These are phyloP conservation scores for Zygoascus bituminiphila DNA, from an alignment of 805 yeast species.

Conservation along the genomic window DNA sequence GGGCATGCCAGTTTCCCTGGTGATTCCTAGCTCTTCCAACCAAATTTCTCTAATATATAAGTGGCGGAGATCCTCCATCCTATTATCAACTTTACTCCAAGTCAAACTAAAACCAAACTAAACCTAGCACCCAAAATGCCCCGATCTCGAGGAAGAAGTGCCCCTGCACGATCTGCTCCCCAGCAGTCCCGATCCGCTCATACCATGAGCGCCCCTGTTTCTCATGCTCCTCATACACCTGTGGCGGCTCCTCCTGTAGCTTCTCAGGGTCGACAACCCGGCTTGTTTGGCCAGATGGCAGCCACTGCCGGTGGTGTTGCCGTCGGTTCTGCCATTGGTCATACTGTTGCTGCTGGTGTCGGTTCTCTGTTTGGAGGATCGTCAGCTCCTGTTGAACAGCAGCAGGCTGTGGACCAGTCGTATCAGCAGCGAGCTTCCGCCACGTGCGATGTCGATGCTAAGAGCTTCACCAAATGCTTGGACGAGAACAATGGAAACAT, in stretches of 20 bases:
- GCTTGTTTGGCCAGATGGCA: conserved; percentile 95
- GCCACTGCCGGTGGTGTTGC: conserved; percentile 99
- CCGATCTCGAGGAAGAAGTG: conserved; percentile 16
- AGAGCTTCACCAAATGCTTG: conserved; percentile 90
- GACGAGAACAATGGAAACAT: conserved; percentile 91
- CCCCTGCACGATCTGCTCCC: conserved; percentile 14
- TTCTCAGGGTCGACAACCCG: conserved; percentile 49
- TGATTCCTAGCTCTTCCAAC: background rate
- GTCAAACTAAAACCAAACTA: background rate
- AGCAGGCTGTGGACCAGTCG: conserved; percentile 21
- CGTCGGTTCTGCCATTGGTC: conserved; percentile 96
- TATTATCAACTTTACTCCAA: background rate
- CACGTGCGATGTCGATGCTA: conserved; percentile 86
- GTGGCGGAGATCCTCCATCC: background rate
- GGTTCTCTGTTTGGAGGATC: conserved; percentile 84
- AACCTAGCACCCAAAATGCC: conserved; percentile 13
- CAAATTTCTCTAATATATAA: background rate
- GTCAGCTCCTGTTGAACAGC: conserved; percentile 42
- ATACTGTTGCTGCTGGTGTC: conserved; percentile 91
- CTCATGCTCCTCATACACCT: conserved; percentile 39
- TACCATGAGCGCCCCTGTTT: conserved; percentile 45
- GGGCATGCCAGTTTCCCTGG: background rate
- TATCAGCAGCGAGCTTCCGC: conserved; percentile 36
- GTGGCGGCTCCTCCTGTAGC: conserved; percentile 45
- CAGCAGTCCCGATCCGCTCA: conserved; percentile 19